Evolutionary conservation across 2,329 filamentous ascomycete genomes (phyloP).

Genomic region (Acrocalymma vagum): DNA sequence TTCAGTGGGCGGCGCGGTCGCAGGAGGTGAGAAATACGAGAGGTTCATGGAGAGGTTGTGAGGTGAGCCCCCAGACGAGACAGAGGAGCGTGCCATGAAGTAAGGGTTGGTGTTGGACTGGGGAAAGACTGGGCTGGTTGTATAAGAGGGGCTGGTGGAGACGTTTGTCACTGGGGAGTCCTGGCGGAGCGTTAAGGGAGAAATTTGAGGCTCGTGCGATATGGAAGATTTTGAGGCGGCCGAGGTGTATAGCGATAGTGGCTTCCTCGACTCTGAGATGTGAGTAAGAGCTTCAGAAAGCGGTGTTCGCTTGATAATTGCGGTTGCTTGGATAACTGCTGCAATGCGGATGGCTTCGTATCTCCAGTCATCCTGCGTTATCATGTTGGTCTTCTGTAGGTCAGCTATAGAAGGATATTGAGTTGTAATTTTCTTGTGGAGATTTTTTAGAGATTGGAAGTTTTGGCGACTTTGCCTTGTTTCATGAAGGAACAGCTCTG

Average conservation of each 20-base stretch:
- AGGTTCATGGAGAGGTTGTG: conserved; percentile 10
- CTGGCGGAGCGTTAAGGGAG: conserved; percentile 21
- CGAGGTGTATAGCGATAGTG: conserved; percentile 9
- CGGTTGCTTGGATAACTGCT: conserved; percentile 39
- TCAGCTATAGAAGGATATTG: conserved; percentile 24
- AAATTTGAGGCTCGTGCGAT: conserved; percentile 24
- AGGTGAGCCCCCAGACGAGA: conserved; percentile 15
- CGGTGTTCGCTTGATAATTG: conserved; percentile 34
- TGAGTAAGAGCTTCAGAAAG: conserved; percentile 36
- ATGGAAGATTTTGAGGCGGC: conserved; percentile 14
- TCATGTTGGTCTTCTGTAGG: conserved; percentile 14
- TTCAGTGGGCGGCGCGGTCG: conserved; percentile 7
- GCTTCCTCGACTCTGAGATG: conserved; percentile 10
- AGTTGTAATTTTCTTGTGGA: conserved; percentile 29
- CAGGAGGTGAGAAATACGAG: conserved; percentile 6
- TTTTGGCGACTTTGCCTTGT: conserved; percentile 26
- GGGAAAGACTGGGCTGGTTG: conserved; percentile 9
- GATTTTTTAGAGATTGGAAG: conserved; percentile 19
- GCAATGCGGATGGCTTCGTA: conserved; percentile 48
- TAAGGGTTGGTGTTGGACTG: conserved; percentile 10
- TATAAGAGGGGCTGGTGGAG: conserved; percentile 22
- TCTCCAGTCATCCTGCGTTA: conserved; percentile 32
- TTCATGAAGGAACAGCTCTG: conserved; percentile 35
- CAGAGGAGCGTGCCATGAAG: conserved; percentile 8
- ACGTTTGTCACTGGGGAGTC: conserved; percentile 27